Evolutionary conservation across 805 yeast genomes (phyloP).

Genomic region (Zygotorulaspora danielsina): DNA sequence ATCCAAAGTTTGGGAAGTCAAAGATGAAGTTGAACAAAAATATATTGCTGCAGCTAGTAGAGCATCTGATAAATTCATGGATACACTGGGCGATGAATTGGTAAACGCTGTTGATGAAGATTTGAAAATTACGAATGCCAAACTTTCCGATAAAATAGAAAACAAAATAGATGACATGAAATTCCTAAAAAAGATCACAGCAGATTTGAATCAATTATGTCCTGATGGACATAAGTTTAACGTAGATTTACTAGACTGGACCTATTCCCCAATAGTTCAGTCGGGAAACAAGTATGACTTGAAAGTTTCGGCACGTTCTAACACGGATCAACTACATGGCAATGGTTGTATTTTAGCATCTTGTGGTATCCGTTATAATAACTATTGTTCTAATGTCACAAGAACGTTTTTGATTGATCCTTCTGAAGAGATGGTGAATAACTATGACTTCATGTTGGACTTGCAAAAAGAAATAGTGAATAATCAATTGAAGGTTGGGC

Average conservation of each 20-base stretch:
- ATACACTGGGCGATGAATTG: conserved; percentile 81
- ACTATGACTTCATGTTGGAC: conserved; percentile 70
- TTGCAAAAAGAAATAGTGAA: conserved; percentile 63
- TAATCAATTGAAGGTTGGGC: conserved; percentile 60
- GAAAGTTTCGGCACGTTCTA: conserved; percentile 76
- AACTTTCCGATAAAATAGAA: conserved; percentile 72
- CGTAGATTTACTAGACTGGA: conserved; percentile 79
- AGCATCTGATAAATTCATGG: conserved; percentile 75
- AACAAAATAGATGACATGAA: conserved; percentile 74
- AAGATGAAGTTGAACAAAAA: conserved; percentile 74
- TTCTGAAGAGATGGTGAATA: conserved; percentile 66
- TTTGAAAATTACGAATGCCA: conserved; percentile 62
- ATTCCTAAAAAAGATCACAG: conserved; percentile 55
- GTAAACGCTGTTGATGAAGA: conserved; percentile 85
- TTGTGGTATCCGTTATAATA: conserved; percentile 79
- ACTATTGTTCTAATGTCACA: conserved; percentile 82
- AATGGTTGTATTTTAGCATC: conserved; percentile 79
- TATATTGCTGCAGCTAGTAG: conserved; percentile 66
- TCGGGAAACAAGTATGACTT: conserved; percentile 83
- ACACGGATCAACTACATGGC: conserved; percentile 57
- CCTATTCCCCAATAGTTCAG: conserved; percentile 85
- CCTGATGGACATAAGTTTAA: conserved; percentile 63
- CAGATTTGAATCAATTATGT: conserved; percentile 37
- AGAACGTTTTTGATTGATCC: conserved; percentile 91
- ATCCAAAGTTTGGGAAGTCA: conserved; percentile 60